Evolutionary conservation across 805 yeast species (phyloP), one percentile per base, ranked within the genome.

Genomic region (Saccharomycopsis guyanensis): DNA sequence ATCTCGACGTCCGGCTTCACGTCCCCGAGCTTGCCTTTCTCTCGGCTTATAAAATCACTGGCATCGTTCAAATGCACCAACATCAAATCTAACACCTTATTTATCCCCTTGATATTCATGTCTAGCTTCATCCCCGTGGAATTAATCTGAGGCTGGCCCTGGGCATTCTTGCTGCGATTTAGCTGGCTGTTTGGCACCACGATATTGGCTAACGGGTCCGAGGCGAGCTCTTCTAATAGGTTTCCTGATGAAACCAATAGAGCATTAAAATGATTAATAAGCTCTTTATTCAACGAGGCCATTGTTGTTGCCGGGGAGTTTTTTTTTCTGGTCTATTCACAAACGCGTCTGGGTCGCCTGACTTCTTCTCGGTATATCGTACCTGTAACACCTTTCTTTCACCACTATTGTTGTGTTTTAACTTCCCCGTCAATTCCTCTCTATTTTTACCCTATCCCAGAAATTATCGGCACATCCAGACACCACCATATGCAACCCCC

Each of bases 41-140:
- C 47, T 4, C 35, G 16, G 12, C 8, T n/a, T 6, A 50, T 24
- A 42, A 43, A 50, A 12, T 38, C 45, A 31, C 27, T 25, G 8
- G 51, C 46, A 39, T 50, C 51, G 22, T 47, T 48, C 19, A 50
- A 45, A n/a, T 47, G 43, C 16, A 47, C 51, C 3, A 41, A n/a
- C 53, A 50, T 50, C 40, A 47, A 47, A 32, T 50, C 53, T 3
- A 50, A 35, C 3, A 47, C 49, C 27, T 40, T 43, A 23, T 50
- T 41, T 10, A 50, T 37, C 16, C 37, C 40, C 20, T 42, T 43
- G 18, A 50, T 47, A 24, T 43, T 48, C 19, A 38, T 20, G 31
- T 50, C 53, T 13, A 50, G 40, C 15, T 15, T 37, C 38, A 16
- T 38, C 20, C 34, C 25, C 7, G n/a, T 19, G 20, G 25, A 20